phyloP scores from a whole-genome alignment of 805 yeast species.

The Candida coleopterorum region DNA sequence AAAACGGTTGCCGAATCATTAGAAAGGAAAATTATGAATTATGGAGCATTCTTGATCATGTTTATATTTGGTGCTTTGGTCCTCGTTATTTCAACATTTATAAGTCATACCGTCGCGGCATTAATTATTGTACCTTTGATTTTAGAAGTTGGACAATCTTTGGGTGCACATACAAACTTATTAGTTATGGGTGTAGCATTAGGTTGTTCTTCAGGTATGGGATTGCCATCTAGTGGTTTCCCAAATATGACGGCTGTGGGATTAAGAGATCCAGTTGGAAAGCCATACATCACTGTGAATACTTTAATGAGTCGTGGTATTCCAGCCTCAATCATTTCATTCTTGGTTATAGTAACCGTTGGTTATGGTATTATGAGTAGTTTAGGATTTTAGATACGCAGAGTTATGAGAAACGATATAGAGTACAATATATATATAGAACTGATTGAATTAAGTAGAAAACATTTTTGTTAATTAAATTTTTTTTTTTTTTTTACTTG shows the following conservation, averaged over 20 bases:
- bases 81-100: constrained; percentile 39
- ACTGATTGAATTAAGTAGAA: too few relatives aligned
- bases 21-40: constrained; percentile 37
- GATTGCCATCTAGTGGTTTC: constrained; percentile 41
- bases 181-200: constrained; percentile 40
- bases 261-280: constrained; percentile 40
- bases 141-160: constrained; percentile 34
- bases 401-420: too few relatives aligned
- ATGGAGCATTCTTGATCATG: constrained; percentile 40
- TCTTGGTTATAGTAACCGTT: constrained; percentile 28
- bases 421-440: too few relatives aligned
- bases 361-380: constrained; percentile 38
- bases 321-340: constrained; percentile 36
- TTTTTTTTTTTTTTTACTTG: too few relatives aligned
- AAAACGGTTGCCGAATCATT: constrained; percentile 43
- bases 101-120: constrained; percentile 43
- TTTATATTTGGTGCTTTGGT: constrained; percentile 41
- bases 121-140: constrained; percentile 40
- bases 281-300: constrained; percentile 35
- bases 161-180: constrained; percentile 33
- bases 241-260: constrained; percentile 42
- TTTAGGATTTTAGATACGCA: not conserved
- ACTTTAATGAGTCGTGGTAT: constrained; percentile 41
- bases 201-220: constrained; percentile 42
- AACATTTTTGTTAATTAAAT: too few relatives aligned